Base-by-base conservation (phyloP, 176 grass and related monocot genomes). In the Saccharum spontaneum region DNA sequence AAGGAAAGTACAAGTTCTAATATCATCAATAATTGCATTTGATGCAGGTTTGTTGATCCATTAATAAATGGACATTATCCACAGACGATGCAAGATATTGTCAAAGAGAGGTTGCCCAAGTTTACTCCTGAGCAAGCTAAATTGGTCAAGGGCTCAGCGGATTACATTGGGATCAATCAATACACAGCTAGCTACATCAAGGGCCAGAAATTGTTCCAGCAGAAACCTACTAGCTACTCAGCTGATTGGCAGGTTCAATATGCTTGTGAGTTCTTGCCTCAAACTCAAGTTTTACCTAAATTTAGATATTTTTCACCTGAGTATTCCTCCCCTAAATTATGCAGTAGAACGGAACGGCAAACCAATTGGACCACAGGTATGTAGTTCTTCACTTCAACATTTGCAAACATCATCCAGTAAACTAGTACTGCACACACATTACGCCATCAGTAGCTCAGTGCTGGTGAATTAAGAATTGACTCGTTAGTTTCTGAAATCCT, bases 101-200 rank as follows among this genome's bases (percentile, higher is more conserved):
- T 97, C 54, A 89, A 82, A 87, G 85, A 94, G 70, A 85, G 92
- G 71, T 18, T 94, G 36, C 95, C 95, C 5, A 89, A 28, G 46
- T 97, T 94, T 79, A 92, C 92, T 57, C 55, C 71, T 48, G 84
- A 86, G 76, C 87, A 98, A 87, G 84, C 77, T 79, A 95, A 83
- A 70, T 57, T 98, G 80, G 78, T 98, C 28, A 94, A 95, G 78
- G 96, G 96, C 39, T 98, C 96, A 17, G 85, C 82, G 38, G 96
- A 95, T 72, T 98, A 89, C 41, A 79, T 98, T 7, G 96, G 96
- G 8, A 98, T 98, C 66, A 98, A 98, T 48, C 84, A 98, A 33
- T 98, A 98, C 84, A 98, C 96, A 30, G 87, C 78, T 34, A 95
- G 91, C 73, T 95, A 95, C 37, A 92, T 94, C 46, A 64, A 89